Evolutionary conservation across 2,329 filamentous ascomycete species (phyloP).

Genomic region (Neopestalotiopsis sp.): DNA sequence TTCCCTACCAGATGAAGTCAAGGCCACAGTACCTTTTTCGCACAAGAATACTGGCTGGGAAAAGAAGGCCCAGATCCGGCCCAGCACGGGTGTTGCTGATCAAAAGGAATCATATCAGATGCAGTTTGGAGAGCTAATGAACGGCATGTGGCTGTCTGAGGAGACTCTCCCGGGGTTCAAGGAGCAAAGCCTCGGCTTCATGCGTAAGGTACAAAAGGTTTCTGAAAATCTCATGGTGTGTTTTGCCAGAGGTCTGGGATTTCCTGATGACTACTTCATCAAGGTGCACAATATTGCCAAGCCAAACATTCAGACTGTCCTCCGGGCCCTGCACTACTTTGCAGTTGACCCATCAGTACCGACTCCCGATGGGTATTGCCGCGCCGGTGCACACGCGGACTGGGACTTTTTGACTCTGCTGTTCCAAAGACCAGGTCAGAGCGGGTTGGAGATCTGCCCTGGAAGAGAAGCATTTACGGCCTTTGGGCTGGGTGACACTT

Average conservation of each 20-base stretch:
- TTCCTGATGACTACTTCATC: slow-evolving; percentile 61
- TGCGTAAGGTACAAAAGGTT: slow-evolving; percentile 56
- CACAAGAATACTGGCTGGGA: slow-evolving; percentile 65
- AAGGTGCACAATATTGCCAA: slow-evolving; percentile 55
- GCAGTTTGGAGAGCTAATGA: slow-evolving; percentile 62
- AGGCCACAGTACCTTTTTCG: slow-evolving; percentile 59
- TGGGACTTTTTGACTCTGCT: slow-evolving; percentile 68
- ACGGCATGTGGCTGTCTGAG: slow-evolving; percentile 57
- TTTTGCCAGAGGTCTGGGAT: slow-evolving; percentile 62
- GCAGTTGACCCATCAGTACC: slow-evolving; percentile 42
- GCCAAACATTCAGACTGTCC: slow-evolving; percentile 58
- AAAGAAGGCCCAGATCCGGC: slow-evolving; percentile 61
- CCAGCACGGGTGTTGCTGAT: slow-evolving; percentile 63
- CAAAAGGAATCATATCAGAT: slow-evolving; percentile 67
- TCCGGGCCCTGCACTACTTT: slow-evolving; percentile 63
- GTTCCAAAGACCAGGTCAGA: slow-evolving; percentile 65
- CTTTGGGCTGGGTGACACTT: slow-evolving; percentile 63
- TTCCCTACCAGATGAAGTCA: slow-evolving; percentile 52
- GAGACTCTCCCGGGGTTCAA: slow-evolving; percentile 54
- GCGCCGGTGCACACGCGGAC: slow-evolving; percentile 68
- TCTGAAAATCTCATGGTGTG: slow-evolving; percentile 63
- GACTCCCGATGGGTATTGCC: slow-evolving; percentile 52
- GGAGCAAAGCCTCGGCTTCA: slow-evolving; percentile 51
- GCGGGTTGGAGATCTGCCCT: slow-evolving; percentile 68
- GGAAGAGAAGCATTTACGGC: slow-evolving; percentile 64